phyloP scores from a whole-genome alignment of 176 grass and related monocot genomes.

The Bothriochloa decipiens region DNA sequence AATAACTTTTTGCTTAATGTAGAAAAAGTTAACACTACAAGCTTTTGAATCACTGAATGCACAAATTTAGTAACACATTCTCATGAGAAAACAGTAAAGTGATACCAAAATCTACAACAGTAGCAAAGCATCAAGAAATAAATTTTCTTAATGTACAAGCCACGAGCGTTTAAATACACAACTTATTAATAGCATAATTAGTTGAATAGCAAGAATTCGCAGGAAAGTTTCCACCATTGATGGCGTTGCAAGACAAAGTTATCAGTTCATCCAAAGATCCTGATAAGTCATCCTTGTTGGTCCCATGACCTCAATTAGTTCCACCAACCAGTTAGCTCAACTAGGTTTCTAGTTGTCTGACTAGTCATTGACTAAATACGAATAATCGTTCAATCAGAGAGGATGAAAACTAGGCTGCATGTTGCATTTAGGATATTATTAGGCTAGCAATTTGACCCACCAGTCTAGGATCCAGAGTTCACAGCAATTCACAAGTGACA shows the following conservation, averaged over 20 bases:
- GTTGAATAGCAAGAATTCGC: slow-evolving; percentile 4
- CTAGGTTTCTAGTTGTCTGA: neutral
- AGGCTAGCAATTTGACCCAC: neutral
- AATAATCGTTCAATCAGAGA: neutral
- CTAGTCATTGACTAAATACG: neutral
- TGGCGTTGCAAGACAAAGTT: neutral
- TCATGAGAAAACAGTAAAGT: neutral
- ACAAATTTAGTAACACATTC: neutral
- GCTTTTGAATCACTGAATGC: neutral
- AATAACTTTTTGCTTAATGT: neutral
- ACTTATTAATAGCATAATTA: slow-evolving; percentile 12
- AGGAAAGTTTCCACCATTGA: neutral
- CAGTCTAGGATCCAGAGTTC: neutral
- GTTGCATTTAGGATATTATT: neutral
- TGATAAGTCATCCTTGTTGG: neutral
- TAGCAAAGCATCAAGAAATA: neutral
- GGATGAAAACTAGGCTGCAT: neutral
- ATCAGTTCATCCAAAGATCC: neutral
- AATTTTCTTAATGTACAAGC: neutral
- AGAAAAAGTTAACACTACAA: neutral
- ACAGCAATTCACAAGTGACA: neutral
- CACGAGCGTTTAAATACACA: neutral
- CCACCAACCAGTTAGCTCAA: neutral
- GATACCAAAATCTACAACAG: neutral
- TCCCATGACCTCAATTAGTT: neutral